Evolutionary conservation across 179 eudicot genomes (phyloP).

Genomic region (Patellifolia procumbens): DNA sequence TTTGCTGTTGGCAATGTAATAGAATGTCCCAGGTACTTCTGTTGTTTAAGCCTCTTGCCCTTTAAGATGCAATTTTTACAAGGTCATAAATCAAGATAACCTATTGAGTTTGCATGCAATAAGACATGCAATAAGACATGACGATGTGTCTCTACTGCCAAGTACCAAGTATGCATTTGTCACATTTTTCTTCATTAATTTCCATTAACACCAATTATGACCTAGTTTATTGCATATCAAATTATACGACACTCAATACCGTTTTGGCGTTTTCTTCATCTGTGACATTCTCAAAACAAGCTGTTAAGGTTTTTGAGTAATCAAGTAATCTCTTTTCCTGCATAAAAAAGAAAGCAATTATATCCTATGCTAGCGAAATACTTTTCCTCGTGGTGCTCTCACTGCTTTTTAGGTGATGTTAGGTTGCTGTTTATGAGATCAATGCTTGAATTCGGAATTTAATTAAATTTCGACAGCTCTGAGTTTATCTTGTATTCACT

Average conservation of each 20-base stretch:
- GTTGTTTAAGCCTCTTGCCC: neutral
- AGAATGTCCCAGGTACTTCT: neutral
- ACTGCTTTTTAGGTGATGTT: no score
- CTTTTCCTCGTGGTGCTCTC: neutral
- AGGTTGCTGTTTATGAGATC: constrained; percentile 1
- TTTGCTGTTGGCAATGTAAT: neutral
- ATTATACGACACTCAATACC: neutral
- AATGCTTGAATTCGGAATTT: constrained; percentile 12
- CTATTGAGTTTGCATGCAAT: neutral
- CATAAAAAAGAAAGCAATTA: neutral
- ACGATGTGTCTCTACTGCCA: neutral
- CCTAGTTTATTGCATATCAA: neutral
- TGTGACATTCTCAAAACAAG: neutral
- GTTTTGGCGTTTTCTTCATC: neutral
- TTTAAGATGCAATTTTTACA: neutral
- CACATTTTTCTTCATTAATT: neutral
- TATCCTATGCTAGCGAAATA: neutral
- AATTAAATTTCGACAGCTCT: neutral
- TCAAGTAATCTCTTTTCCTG: neutral
- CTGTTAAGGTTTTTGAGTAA: neutral
- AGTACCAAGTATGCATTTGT: neutral
- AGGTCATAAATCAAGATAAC: neutral
- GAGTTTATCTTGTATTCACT: neutral
- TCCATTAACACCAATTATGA: neutral
- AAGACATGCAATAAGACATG: neutral